phyloP scores from a whole-genome alignment of 768 basidiomycete genomes.

The Amanita inopinata region DNA sequence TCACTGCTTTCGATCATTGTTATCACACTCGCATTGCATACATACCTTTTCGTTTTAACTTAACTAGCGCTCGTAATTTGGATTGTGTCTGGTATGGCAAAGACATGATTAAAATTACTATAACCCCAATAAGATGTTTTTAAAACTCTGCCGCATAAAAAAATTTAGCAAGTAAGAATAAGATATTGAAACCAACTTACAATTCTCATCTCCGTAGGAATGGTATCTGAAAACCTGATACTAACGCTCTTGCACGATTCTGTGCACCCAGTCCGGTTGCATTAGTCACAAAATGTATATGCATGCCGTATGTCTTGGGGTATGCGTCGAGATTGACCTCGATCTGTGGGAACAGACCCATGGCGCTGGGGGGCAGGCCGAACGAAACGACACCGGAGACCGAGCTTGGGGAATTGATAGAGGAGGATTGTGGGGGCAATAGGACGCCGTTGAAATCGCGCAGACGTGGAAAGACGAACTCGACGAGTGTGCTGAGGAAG shows the following conservation, averaged over 20 bases:
- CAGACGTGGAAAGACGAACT: conserved; percentile 91
- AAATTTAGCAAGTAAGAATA: background rate
- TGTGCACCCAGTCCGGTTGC: conserved; percentile 84
- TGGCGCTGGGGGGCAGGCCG: conserved; percentile 74
- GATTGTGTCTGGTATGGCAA: background rate
- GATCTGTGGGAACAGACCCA: conserved; percentile 91
- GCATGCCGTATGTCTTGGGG: conserved; percentile 80
- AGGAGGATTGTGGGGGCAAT: conserved; percentile 67
- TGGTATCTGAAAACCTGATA: conserved; percentile 90
- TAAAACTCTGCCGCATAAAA: background rate
- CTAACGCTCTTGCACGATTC: conserved; percentile 73
- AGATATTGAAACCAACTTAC: background rate
- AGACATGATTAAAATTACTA: background rate
- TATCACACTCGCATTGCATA: conserved; percentile 7
- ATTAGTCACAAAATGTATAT: conserved; percentile 90
- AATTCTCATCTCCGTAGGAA: conserved; percentile 44
- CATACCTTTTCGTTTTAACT: conserved; percentile 2
- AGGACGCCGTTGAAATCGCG: conserved; percentile 83
- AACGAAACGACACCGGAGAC: conserved; percentile 86
- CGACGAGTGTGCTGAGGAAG: conserved; percentile 78
- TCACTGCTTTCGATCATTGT: conserved; percentile 2
- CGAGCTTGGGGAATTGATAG: conserved; percentile 60
- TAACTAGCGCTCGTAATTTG: conserved; percentile 2
- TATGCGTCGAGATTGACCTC: conserved; percentile 92
- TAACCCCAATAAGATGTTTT: background rate